Conservation (phyloP, 179 eudicot species). For the Corrigiola litoralis region DNA sequence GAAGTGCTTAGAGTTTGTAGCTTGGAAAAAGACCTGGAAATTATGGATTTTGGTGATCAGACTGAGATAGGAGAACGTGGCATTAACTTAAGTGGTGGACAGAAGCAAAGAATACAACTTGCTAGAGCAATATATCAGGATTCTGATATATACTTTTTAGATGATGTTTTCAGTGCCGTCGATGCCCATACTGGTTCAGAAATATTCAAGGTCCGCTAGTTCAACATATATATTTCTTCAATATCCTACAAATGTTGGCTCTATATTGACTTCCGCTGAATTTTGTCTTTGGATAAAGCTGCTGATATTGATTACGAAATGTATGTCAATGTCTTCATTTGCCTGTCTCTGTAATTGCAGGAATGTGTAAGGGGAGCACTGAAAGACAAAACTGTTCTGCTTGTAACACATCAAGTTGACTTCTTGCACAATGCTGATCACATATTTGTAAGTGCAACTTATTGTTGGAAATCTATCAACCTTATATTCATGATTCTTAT, state of each 20-base stretch:
- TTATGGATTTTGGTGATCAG: conserved; percentile 96
- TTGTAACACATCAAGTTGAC: conserved; percentile 93
- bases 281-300: neutral
- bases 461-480: neutral
- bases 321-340: neutral
- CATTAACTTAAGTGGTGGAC: conserved; percentile 94
- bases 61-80: conserved; percentile 99
- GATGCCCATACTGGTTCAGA: conserved; percentile 99
- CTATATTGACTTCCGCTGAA: neutral
- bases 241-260: too few relatives aligned
- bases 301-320: neutral
- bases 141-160: conserved; percentile 84
- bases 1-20: conserved; percentile 73
- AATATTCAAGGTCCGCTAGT: conserved; percentile 68
- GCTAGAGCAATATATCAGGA: conserved; percentile 96
- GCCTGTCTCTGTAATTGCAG: conserved; percentile 28
- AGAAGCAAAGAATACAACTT: conserved; percentile 88
- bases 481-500: neutral
- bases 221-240: neutral
- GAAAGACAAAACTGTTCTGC: conserved; percentile 63
- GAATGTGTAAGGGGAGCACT: conserved; percentile 79
- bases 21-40: conserved; percentile 80
- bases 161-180: conserved; percentile 92
- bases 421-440: conserved; percentile 79
- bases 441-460: conserved; percentile 42